These are phyloP conservation scores for Saccharum spontaneum DNA, from an alignment of 176 grass and related monocot species.

Conservation along the genomic window DNA sequence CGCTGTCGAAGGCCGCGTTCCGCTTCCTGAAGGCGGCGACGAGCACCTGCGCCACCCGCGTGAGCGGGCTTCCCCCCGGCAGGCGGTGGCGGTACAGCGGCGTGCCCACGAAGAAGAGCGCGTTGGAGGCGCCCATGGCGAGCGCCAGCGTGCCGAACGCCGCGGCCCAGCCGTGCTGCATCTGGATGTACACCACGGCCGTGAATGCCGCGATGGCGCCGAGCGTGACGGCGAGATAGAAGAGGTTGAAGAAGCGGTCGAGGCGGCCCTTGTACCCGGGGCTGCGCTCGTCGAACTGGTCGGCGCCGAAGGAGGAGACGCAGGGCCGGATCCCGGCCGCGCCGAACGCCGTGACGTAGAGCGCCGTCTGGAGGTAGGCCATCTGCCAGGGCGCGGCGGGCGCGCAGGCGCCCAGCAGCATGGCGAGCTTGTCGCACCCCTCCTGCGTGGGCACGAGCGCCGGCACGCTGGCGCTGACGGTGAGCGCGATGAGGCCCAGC, in stretches of 20 bases:
- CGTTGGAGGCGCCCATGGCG: conserved; percentile 83
- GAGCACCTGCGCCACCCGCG: conserved; percentile 76
- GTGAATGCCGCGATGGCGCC: conserved; percentile 88
- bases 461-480: conserved; percentile 59
- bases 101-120: conserved; percentile 76
- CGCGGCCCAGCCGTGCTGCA: conserved; percentile 71
- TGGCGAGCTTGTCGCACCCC: conserved; percentile 61
- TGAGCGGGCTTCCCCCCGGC: conserved; percentile 82
- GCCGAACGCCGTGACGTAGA: conserved; percentile 70
- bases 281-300: conserved; percentile 84
- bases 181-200: conserved; percentile 82
- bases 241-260: conserved; percentile 85
- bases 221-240: conserved; percentile 86
- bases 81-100: conserved; percentile 71
- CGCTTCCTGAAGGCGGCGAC: conserved; percentile 78
- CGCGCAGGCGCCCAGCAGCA: conserved; percentile 62
- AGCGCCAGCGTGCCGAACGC: conserved; percentile 84
- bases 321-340: conserved; percentile 85
- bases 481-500: conserved; percentile 75
- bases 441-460: conserved; percentile 56
- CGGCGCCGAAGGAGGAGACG: conserved; percentile 88
- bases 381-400: conserved; percentile 64
- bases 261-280: conserved; percentile 61
- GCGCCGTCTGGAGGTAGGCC: conserved; percentile 77
- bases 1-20: conserved; percentile 44